Evolutionary conservation across 2,329 filamentous ascomycete genomes (phyloP).

Genomic region (Colletotrichum falcatum): DNA sequence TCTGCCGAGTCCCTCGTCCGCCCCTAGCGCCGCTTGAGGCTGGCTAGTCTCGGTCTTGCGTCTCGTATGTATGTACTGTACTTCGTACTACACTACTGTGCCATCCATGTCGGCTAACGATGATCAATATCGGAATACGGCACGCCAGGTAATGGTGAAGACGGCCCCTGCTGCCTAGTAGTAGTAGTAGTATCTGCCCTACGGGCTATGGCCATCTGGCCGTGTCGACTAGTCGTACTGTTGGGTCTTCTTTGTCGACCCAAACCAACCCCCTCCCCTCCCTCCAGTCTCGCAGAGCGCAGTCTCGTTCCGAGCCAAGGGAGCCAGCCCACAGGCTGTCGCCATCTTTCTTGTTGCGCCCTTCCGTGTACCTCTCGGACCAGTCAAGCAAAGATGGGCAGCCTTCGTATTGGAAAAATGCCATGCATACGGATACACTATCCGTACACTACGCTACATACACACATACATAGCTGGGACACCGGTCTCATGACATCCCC

Average conservation of each 20-base stretch:
- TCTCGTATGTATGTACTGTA: neutral
- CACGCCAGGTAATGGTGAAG: neutral
- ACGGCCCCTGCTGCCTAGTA: too few relatives aligned
- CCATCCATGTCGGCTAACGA: neutral
- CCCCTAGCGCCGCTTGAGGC: neutral
- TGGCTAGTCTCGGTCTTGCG: neutral
- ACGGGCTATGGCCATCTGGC: conserved; percentile 1
- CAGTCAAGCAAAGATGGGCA: neutral
- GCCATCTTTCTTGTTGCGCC: neutral
- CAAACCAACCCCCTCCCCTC: neutral
- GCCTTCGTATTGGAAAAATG: neutral
- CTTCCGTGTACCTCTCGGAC: neutral
- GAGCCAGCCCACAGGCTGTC: neutral
- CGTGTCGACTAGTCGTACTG: conserved; percentile 1
- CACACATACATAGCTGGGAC: too few relatives aligned
- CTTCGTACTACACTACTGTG: too few relatives aligned
- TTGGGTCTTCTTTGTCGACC: conserved; percentile 4
- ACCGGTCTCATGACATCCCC: neutral
- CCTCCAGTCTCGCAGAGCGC: neutral
- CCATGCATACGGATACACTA: neutral
- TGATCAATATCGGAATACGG: neutral
- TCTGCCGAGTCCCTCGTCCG: neutral
- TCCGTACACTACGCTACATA: too few relatives aligned
- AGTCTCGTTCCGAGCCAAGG: neutral
- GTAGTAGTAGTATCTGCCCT: too few relatives aligned